Percentiles rank a stretch among this genome's conserved stretches.
Evolutionary conservation across 306 rosid genomes (phyloP).

Genomic region (Gynostemma pentaphyllum): DNA sequence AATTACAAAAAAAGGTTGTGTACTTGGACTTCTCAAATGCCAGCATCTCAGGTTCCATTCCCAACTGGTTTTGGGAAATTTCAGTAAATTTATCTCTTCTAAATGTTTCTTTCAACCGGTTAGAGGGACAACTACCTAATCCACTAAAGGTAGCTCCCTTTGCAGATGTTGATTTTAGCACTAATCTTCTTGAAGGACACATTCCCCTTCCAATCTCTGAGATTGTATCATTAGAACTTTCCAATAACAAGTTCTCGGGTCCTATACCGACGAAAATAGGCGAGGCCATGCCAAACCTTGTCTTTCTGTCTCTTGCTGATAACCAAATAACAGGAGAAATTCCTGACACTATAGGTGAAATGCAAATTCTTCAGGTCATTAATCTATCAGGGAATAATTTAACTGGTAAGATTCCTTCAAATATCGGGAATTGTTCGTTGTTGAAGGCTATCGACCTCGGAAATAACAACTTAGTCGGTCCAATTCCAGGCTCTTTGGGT

Average conservation of each 20-base stretch:
- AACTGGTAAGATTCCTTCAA: constrained; percentile 23
- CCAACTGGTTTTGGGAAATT: constrained; percentile 39
- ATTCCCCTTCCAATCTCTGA: constrained; percentile 11
- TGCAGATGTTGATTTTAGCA: constrained; percentile 24
- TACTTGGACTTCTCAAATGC: constrained; percentile 27
- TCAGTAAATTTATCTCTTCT: not conserved
- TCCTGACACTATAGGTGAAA: constrained; percentile 21
- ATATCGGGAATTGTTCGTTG: constrained; percentile 19
- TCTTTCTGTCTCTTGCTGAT: constrained; percentile 22
- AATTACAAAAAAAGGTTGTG: constrained; percentile 8
- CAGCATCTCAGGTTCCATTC: constrained; percentile 23
- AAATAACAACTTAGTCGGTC: constrained; percentile 20
- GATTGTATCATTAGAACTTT: constrained; percentile 19
- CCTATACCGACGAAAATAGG: constrained; percentile 17
- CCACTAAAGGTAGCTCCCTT: not conserved
- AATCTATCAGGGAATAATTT: constrained; percentile 32
- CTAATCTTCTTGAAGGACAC: constrained; percentile 22
- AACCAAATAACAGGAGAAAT: constrained; percentile 29
- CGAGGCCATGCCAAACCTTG: not conserved
- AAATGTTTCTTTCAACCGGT: constrained; percentile 27
- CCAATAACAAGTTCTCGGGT: constrained; percentile 33
- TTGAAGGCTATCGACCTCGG: constrained; percentile 24
- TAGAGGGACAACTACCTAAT: constrained; percentile 25
- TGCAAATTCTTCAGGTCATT: not conserved
- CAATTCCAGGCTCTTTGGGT: constrained; percentile 24